Base-by-base conservation (phyloP, 129 eudicot genomes). In the sunflower (Helianthus annuus) region DNA sequence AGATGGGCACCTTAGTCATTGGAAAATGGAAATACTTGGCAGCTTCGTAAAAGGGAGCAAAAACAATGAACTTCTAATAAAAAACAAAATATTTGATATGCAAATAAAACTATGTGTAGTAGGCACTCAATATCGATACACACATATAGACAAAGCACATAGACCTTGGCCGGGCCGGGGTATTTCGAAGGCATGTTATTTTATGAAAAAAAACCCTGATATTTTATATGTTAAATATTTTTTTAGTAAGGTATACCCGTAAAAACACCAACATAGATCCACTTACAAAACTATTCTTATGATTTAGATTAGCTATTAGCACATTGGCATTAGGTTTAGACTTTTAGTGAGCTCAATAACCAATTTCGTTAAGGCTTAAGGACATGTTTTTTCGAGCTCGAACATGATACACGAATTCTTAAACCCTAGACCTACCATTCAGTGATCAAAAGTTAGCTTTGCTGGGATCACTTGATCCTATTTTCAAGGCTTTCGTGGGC, bases 401-500 rank as follows among this genome's bases (percentile, higher is more conserved):
- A 19, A 19, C 22, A 19, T 0, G 22, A 19, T 19, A 19, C 22
- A 19, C 22, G 22, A 19, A 19, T 19, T 19, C 22, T 19, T 0
- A 19, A 19, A 19, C 22, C 22, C 22, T 19, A 19, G 0, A 19
- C 69, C 69, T 68, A 76, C 69, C 60, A 48, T 48, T 46, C 69
- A 76, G 46, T 76, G 75, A 46, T 60, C 74, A 48, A 76, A 68
- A 46, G 69, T n/a, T 46, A 45, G 45, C 34, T 1, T 51, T 70
- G 17, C 15, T 48, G 27, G 75, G 24, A 59, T 56, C 44, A 45
- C 4, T 66, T 75, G 54, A 58, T 57, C 69, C 75, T 42, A 44
- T 57, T 44, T 76, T 67, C 13, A 58, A 57, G 80, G 75, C 74
- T 76, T 76, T 58, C 54, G 59, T 68, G 54, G 69, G 48, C 69